Base-by-base conservation (phyloP, 208 protist species). In the Herpetomonas muscarum region DNA sequence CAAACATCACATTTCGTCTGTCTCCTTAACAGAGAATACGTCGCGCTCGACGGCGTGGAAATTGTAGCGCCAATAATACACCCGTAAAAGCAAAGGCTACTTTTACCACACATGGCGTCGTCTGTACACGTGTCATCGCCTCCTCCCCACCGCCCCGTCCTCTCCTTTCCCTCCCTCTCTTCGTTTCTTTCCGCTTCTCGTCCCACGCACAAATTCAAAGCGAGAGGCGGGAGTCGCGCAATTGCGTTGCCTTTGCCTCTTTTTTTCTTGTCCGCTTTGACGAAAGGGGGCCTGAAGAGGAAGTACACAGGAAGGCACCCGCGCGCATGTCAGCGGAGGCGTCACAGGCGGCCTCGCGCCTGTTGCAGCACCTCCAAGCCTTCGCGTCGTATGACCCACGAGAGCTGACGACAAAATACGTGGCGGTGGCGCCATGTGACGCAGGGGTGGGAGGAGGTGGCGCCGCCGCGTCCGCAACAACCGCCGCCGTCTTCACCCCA, bases 181-280 rank as follows among this genome's bases (percentile, higher is more conserved):
- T 13, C 34, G 9, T 13, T 13, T 39, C 34, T 39, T 13, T 39
- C 34, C 13, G 34, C 13, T 13, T 13, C 34, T 17, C 6, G 34
- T 6, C 34, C 34, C 34, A 13, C 34, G 34, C 15, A 15, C 34
- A 7, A 39, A 39, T 39, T 7, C 34, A 39, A 15, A 39, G 34
- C 34, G 34, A 39, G 15, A 7, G 34, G 15, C 34, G 34, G 34
- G 10, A 17, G 34, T 39, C 7, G 34, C 34, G 34, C 34, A 17
- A 7, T 39, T 37, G 22, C 12, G 9, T 9, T 36, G 10, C 9
- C 17, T 7, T 17, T 25, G 19, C 17, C 9, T 36, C 44, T 21
- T 49, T 21, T 49, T 49, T 49, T 21, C 44, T 49, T 49, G 7
- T 49, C 22, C 19, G 7, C 19, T 49, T n/a, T 49, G 22, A 49